These are phyloP conservation scores for Aspergillus brunneoviolaceus DNA, from an alignment of 2,329 filamentous ascomycete species.

Conservation along the genomic window DNA sequence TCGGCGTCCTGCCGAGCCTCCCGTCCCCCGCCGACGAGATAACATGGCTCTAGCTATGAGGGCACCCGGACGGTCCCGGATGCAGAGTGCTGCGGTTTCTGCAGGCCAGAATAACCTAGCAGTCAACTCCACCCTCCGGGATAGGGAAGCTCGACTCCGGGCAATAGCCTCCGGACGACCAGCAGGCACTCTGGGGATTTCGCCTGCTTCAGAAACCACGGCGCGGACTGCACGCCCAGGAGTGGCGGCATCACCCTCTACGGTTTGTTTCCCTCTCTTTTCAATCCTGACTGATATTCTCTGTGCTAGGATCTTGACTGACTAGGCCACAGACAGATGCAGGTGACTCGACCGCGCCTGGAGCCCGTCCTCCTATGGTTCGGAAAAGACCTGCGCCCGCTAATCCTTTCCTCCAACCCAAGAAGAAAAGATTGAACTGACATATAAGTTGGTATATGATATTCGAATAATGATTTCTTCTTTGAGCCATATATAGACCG, in stretches of 20 bases:
- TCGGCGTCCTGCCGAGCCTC: constrained; percentile 27
- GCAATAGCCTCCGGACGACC: constrained; percentile 30
- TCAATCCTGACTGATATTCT: neutral
- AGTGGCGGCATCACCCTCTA: constrained; percentile 1
- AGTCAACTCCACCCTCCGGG: constrained; percentile 19
- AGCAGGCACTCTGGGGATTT: constrained; percentile 4
- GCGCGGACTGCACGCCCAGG: neutral
- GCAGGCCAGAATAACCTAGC: constrained; percentile 4
- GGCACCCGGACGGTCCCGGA: constrained; percentile 20
- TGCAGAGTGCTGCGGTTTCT: constrained; percentile 1
- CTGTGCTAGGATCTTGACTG: neutral
- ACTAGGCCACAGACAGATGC: neutral
- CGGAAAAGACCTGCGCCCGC: constrained; percentile 31
- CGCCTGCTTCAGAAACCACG: neutral
- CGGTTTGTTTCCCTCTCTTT: neutral
- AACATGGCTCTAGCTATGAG: constrained; percentile 11
- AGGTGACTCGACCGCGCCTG: neutral
- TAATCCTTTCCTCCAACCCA: constrained; percentile 34
- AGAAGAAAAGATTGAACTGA: constrained; percentile 28
- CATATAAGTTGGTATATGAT: neutral
- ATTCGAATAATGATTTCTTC: neutral
- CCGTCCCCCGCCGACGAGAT: constrained; percentile 15
- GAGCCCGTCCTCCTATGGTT: constrained; percentile 22
- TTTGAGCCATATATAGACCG: neutral
- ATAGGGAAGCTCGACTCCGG: constrained; percentile 33